Percentiles rank a stretch among this genome's conserved stretches.
Conservation (phyloP, 2,329 filamentous ascomycete genomes). For the Ceratocystiopsis sp. region DNA sequence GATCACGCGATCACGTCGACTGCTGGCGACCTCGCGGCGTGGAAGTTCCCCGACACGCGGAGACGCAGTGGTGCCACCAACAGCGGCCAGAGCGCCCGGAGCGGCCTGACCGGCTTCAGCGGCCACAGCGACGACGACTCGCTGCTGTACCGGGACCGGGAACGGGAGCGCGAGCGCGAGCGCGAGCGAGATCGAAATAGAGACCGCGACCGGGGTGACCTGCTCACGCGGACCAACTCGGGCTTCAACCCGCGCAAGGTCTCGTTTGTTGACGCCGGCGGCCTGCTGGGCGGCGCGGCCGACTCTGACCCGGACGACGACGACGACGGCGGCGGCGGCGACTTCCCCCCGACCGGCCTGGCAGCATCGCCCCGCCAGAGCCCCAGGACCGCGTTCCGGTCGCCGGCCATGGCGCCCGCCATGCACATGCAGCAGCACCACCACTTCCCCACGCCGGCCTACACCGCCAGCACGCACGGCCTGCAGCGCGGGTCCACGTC, state of each 20-base stretch:
- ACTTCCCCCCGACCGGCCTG: too few relatives aligned
- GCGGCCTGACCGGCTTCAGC: slow-evolving; percentile 15
- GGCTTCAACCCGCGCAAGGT: slow-evolving; percentile 38
- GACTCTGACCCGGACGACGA: slow-evolving; percentile 12
- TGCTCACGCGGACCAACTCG: slow-evolving; percentile 22
- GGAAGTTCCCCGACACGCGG: slow-evolving; percentile 27
- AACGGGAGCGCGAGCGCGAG: too few relatives aligned
- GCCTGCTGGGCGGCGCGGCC: slow-evolving; percentile 39
- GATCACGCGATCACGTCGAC: not conserved
- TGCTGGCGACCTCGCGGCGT: slow-evolving; percentile 24
- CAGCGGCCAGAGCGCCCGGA: slow-evolving; percentile 15
- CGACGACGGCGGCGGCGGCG: too few relatives aligned
- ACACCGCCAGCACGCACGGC: slow-evolving; percentile 25
- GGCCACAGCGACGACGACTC: slow-evolving; percentile 26
- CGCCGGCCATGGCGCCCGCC: too few relatives aligned
- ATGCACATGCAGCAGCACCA: too few relatives aligned
- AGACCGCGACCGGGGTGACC: too few relatives aligned
- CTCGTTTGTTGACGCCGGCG: slow-evolving; percentile 76
- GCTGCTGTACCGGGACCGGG: slow-evolving; percentile 22
- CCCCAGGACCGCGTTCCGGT: too few relatives aligned
- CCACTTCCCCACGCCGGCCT: slow-evolving; percentile 23
- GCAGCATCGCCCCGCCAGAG: too few relatives aligned
- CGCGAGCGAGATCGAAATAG: too few relatives aligned
- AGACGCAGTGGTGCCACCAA: slow-evolving; percentile 14
- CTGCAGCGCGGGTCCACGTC: slow-evolving; percentile 37